Evolutionary conservation across 805 yeast species (phyloP), one percentile per base, ranked within the genome.

Genomic region (Zygoascus biomembranicola): DNA sequence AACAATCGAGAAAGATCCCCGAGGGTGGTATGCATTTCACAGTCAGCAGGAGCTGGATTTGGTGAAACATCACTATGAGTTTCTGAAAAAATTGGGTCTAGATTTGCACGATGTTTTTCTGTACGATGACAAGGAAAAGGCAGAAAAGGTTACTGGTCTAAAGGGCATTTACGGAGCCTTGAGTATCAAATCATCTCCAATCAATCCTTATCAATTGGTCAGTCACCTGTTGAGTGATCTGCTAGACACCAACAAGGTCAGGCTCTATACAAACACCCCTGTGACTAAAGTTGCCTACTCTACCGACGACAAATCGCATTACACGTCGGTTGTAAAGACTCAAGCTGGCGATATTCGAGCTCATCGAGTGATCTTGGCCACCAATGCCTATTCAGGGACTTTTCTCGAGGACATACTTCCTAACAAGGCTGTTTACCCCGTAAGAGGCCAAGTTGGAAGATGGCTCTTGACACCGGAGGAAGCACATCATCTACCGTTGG

Each of bases 121-220:
- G 8, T 46, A 46, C 14, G 49, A 46, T 9, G 16, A 20, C n/a
- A 13, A 26, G 16, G 41, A 32, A n/a, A 44, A 41, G 23, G 41
- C 47, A 28, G n/a, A 18, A 45, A 32, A 19, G 19, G 23, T 8
- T 10, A 46, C 49, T 19, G 49, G 53, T 19, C 16, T 35, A 18
- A 49, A 42, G 16, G 47, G 47, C 13, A 19, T 52, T 20, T 56
- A 61, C 13, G 68, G 71, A 14, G 69, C 71, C 19, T 52, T 74
- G 31, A 63, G 69, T 1, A 69, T 66, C 54, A 73, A 77, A 3
- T 77, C 78, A 2, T 74, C 75, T 5, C 70, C 73, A 5, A 61
- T 76, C 49, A 75, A 77, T 70, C 77, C 79, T 2, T 73, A 76
- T 60, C 71, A 71, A 56, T 60, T 77, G 2, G 66, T 73, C 47